Base-by-base conservation (phyloP, 179 eudicot species). In the Vitellaria paradoxa region DNA sequence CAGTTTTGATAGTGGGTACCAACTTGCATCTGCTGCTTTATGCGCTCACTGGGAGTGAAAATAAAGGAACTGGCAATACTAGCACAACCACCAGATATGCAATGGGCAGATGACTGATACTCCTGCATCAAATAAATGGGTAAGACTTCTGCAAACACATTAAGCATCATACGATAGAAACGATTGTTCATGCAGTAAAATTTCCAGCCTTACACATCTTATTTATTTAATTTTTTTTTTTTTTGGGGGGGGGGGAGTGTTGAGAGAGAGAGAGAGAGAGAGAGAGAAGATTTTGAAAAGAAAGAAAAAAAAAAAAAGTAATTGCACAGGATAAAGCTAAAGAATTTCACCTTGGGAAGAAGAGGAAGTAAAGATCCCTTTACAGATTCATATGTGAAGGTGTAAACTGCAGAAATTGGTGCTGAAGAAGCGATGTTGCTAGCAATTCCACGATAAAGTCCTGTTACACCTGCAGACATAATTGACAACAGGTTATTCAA, bases 1-100 rank as follows among this genome's bases (percentile, higher is more conserved):
- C 99, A 91, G 83, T 85, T 96, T 24, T 84, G 85, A 85, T 96
- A 93, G 77, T 87, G 94, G 12, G 93, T 84, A 74, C 96, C 89
- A 81, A 96, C 99, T 91, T 96, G 99, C 99, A 96, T 93, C 84
- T 96, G 99, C 88, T 96, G 99, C 89, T 96, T 96, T 80, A 96
- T 89, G 46, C 89, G 88, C 79, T 96, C 99, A 81, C 99, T 96
- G 66, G 99, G 99, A 81, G 99, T 96, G 77, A 91, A 96, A 77
- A 96, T 82, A 80, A 96, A 88, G 59, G 99, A 96, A 57, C 98
- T 96, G 68, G 99, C 98, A 77, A 96, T 83, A 83, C 99, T 96
- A 82, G 99, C 99, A 84, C 92, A 91, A 72, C 92, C 99, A 83
- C 99, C 98, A 52, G 96, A 97, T 42, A 84, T 82, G 87, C 99